Base-by-base conservation (phyloP, 2,329 filamentous ascomycete species). In the Akanthomyces dipterigenus region DNA sequence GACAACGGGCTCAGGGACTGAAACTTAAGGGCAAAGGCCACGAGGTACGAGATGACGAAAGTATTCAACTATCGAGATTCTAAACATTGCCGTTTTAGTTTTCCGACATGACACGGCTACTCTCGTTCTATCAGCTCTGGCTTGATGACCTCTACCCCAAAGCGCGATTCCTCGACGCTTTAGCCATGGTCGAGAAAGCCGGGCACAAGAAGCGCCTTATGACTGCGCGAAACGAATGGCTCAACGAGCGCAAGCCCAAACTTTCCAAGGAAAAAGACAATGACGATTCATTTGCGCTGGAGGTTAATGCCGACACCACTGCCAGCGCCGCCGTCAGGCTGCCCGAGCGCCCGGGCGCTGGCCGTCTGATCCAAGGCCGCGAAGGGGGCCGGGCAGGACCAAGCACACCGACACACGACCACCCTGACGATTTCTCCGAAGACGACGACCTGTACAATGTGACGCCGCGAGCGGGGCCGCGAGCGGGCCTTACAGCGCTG, bases 71-170 rank as follows among this genome's bases (percentile, higher is more conserved):
- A 5, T 14, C n/a, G 3, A 20, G 5, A 22, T 20, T 16, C 48
- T 38, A 18, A 18, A 20, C 12, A 16, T 14, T 34, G 9, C 7
- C 7, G 3, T 48, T 38, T 1, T 59, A 93, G 87, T 98, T 95
- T 74, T 88, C 89, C 20, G 95, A 99, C 71, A 85, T 92, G 12
- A 84, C 88, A 0, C 85, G 87, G 18, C 82, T 99, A 26, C 81
- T 99, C 53, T 91, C 90, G 26, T 90, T 96, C 71, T 99, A 98
- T 71, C 95, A 98, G 72, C 76, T 96, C 61, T 99, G 95, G 95
- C 88, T 99, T 2, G 93, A 99, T 74, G 92, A 97, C 70, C 80
- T 99, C 14, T 99, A 93, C 70, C 95, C 95, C 14, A 92, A 96
- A 70, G 95, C 93, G 5, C 93, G 92, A 70, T 99, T 99, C 70